Conservation (phyloP, 164 flowering plant genomes). For the Nymphaea colorata region DNA sequence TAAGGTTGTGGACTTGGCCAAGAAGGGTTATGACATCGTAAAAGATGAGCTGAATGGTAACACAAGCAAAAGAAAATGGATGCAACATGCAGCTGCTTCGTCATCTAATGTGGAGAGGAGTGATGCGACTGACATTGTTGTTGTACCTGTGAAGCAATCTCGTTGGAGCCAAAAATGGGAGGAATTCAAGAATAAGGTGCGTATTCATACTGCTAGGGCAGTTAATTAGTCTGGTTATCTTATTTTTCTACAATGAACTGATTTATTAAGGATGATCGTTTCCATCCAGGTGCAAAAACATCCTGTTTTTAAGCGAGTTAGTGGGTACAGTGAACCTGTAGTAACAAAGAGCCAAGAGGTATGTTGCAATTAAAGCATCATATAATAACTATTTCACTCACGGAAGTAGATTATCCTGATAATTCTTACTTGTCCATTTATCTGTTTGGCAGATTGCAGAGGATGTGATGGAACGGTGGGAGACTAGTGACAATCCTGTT, state of each 20-base stretch:
- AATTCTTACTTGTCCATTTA: not conserved
- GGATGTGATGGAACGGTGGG: slow-evolving; percentile 88
- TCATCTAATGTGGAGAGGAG: slow-evolving; percentile 53
- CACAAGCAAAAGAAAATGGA: slow-evolving; percentile 46
- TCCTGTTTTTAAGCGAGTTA: slow-evolving; percentile 60
- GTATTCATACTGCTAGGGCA: no score
- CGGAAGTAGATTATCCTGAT: not conserved
- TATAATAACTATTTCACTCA: no score
- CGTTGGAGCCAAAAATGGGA: slow-evolving; percentile 77
- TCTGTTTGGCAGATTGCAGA: slow-evolving; percentile 60
- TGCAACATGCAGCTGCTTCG: slow-evolving; percentile 38
- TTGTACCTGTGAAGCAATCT: slow-evolving; percentile 61
- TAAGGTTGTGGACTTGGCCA: slow-evolving; percentile 64
- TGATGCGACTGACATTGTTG: slow-evolving; percentile 60
- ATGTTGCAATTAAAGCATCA: not conserved
- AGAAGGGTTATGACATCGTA: slow-evolving; percentile 67
- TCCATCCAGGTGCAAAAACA: slow-evolving; percentile 48
- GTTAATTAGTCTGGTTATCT: no score
- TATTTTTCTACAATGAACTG: no score
- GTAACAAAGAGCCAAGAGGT: slow-evolving; percentile 83
- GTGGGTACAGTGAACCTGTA: slow-evolving; percentile 80
- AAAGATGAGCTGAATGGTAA: slow-evolving; percentile 79
- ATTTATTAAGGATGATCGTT: no score
- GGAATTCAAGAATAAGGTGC: slow-evolving; percentile 62
- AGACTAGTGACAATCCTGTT: slow-evolving; percentile 82